Conservation (phyloP, 2,329 filamentous ascomycete species). For the Trichophyton simii region DNA sequence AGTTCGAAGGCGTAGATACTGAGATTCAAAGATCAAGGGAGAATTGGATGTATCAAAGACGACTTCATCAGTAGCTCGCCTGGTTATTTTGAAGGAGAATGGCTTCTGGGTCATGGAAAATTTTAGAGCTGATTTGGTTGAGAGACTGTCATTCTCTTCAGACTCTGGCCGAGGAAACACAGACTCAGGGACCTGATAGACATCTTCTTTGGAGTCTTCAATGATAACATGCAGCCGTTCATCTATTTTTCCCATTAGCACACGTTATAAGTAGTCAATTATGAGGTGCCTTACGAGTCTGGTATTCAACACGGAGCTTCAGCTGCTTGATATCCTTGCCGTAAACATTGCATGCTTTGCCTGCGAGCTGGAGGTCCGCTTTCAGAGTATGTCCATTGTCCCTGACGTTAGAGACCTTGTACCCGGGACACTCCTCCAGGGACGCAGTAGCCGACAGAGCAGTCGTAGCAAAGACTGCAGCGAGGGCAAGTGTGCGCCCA, state of each 20-base stretch:
- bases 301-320: conserved; percentile 44
- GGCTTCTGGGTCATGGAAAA: conserved; percentile 42
- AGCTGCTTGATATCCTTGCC: conserved; percentile 42
- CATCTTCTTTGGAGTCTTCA: conserved; percentile 48
- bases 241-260: conserved; percentile 20
- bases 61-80: conserved; percentile 14
- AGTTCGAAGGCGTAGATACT: conserved; percentile 60
- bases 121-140: conserved; percentile 35
- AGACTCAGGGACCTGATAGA: conserved; percentile 56
- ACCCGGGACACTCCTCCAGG: conserved; percentile 13
- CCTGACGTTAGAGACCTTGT: conserved; percentile 11
- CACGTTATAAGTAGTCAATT: neutral
- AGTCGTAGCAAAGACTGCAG: conserved; percentile 4
- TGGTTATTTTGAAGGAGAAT: conserved; percentile 49
- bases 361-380: conserved; percentile 56
- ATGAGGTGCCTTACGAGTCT: conserved; percentile 34
- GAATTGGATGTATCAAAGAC: conserved; percentile 54
- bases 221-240: conserved; percentile 56
- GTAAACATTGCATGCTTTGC: conserved; percentile 46
- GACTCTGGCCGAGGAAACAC: conserved; percentile 47
- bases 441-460: neutral
- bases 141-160: conserved; percentile 18
- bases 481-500: neutral
- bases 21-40: conserved; percentile 55
- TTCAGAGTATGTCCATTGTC: conserved; percentile 37